Percentiles rank a stretch among this genome's conserved stretches.
phyloP scores from a whole-genome alignment of 2,329 filamentous ascomycete species.

The Tolypocladium ophioglossoides region DNA sequence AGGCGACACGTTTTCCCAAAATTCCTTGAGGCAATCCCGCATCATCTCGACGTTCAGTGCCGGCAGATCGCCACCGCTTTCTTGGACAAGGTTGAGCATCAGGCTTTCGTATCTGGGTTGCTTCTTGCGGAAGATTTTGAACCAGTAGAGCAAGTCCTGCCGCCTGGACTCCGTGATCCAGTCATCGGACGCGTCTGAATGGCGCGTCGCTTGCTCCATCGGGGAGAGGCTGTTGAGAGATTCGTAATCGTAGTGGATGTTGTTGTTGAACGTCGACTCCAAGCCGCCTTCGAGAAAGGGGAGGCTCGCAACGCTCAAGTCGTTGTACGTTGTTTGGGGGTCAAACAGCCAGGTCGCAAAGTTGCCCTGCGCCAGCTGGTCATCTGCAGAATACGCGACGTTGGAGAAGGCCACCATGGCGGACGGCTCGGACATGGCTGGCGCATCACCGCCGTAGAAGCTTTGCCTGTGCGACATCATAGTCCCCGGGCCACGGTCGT shows the following conservation, averaged over 20 bases:
- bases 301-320: constrained; percentile 30
- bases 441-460: constrained; percentile 23
- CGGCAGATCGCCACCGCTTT: constrained; percentile 31
- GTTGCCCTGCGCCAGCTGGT: constrained; percentile 28
- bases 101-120: constrained; percentile 27
- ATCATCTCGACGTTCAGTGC: constrained; percentile 67
- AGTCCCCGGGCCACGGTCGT: constrained; percentile 19
- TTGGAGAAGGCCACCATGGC: constrained; percentile 18
- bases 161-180: constrained; percentile 33
- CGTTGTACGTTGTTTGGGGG: constrained; percentile 27
- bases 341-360: constrained; percentile 44
- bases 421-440: constrained; percentile 19
- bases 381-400: constrained; percentile 16
- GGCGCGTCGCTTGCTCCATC: constrained; percentile 29
- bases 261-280: constrained; percentile 40
- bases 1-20: constrained; percentile 78
- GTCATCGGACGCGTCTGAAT: constrained; percentile 29
- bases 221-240: constrained; percentile 36
- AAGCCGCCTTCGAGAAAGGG: constrained; percentile 39
- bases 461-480: constrained; percentile 26
- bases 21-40: constrained; percentile 75
- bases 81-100: constrained; percentile 24
- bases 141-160: constrained; percentile 32
- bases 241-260: constrained; percentile 40
- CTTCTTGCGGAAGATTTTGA: constrained; percentile 31